Base-by-base conservation (phyloP, 2,329 filamentous ascomycete species). In the Dactylellina parvicollis region DNA sequence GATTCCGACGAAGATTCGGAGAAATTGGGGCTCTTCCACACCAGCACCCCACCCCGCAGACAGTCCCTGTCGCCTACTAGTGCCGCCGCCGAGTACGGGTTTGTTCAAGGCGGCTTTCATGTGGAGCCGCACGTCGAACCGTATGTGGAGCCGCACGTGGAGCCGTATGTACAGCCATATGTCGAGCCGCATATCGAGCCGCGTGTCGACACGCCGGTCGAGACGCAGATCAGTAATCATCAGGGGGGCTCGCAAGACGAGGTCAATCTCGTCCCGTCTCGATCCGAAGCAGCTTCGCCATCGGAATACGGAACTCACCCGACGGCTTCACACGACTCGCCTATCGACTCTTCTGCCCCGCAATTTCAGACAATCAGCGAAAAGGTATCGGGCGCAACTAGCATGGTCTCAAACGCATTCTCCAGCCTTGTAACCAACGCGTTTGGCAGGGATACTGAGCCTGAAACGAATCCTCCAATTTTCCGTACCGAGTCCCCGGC, bases 11-110 rank as follows among this genome's bases (percentile, higher is more conserved):
- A 62, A n/a, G 59, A 64, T 14, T 50, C 57, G 46, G 67, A 72
- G 14, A 56, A 36, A 5, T 34, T 49, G 5, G 67, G 59, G 3
- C 54, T 72, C 5, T 72, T 72, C 34, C 67, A 72, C 20, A 72
- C 67, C 12, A 72, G 59, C 52, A 72, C 67, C 14, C 67, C 67
- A n/a, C 67, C 67, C 28, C 67, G 59, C 18, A 56, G 67, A 28
- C 47, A 42, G 12, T 72, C 67, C n/a, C 24, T 64, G 36, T 72
- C 67, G 2, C 56, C 66, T 4, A 62, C 67, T 28, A 57, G 49
- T 18, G 57, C 30, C 9, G 20, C 36, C 12, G 49, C 49, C 14
- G 66, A 62, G 18, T 72, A 52, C 26, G 47, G 44, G 12, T 64
- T 72, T 14, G 59, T 49, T 2, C 59, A 50, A 40, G 44, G 44